These are phyloP conservation scores for Dissophora globulifera DNA, from an alignment of 192 early-diverging fungal species.

Conservation along the genomic window DNA sequence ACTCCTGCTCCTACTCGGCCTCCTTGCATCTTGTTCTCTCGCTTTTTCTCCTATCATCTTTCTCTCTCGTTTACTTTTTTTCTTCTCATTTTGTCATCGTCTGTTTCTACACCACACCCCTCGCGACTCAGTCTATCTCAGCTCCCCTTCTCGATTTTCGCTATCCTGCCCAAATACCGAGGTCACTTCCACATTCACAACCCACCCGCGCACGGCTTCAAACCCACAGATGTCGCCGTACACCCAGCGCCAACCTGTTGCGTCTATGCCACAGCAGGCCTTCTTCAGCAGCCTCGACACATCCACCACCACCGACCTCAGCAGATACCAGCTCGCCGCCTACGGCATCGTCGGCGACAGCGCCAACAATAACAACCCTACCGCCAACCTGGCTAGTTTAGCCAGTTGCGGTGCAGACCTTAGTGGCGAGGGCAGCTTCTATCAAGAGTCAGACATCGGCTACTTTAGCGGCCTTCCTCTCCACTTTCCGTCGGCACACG, in stretches of 20 bases:
- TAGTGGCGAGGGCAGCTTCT: background rate
- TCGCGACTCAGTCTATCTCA: too few species aligned
- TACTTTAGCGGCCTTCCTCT: background rate
- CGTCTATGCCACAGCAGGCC: background rate
- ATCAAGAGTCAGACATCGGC: background rate
- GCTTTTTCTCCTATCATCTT: too few species aligned
- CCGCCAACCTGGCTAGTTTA: background rate
- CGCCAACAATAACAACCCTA: too few species aligned
- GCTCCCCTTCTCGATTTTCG: too few species aligned
- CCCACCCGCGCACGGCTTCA: background rate
- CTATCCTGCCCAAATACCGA: background rate
- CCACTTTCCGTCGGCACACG: slow-evolving; percentile 1
- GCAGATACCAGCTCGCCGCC: slow-evolving; percentile 4
- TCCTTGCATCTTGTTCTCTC: background rate
- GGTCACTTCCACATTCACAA: background rate
- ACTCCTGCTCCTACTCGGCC: background rate
- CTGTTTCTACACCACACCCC: too few species aligned
- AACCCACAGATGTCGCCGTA: background rate
- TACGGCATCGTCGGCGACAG: background rate
- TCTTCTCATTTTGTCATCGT: too few species aligned
- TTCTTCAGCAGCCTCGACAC: background rate
- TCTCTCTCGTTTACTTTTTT: too few species aligned
- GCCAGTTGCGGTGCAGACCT: background rate
- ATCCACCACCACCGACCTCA: slow-evolving; percentile 4
- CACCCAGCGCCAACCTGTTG: slow-evolving; percentile 1